Evolutionary conservation across 139 green algal genomes (phyloP).

Genomic region (Chloropicon primus): DNA sequence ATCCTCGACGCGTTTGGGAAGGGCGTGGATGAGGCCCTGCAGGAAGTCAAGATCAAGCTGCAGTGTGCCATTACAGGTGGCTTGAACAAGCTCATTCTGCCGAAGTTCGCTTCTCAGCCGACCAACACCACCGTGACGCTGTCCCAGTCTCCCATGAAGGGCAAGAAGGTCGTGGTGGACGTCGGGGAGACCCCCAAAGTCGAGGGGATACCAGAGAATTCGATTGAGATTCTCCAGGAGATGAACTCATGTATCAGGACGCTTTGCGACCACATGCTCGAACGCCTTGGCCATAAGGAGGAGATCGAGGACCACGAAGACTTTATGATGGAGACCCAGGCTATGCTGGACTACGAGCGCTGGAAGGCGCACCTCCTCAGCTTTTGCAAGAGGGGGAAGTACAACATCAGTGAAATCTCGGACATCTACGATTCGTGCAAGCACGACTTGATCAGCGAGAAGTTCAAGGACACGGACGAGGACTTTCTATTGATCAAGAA

Average conservation of each 20-base stretch:
- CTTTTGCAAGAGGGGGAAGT: background rate
- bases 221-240: background rate
- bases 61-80: background rate
- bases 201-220: background rate
- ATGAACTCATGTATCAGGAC: background rate
- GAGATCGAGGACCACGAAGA: background rate
- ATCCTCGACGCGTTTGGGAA: conserved; percentile 3
- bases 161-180: background rate
- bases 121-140: background rate
- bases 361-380: background rate
- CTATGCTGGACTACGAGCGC: background rate
- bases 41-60: background rate
- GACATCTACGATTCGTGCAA: background rate
- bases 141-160: background rate
- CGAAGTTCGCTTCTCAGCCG: background rate
- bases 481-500: conserved; percentile 27
- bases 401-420: background rate
- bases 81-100: background rate
- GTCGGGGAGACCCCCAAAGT: background rate
- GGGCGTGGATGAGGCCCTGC: background rate
- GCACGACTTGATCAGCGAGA: background rate
- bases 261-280: background rate
- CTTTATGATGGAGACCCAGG: no score
- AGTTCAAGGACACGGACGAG: background rate
- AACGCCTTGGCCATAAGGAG: background rate